Evolutionary conservation across 2,329 filamentous ascomycete genomes (phyloP).

Genomic region (Exophiala spinifera): DNA sequence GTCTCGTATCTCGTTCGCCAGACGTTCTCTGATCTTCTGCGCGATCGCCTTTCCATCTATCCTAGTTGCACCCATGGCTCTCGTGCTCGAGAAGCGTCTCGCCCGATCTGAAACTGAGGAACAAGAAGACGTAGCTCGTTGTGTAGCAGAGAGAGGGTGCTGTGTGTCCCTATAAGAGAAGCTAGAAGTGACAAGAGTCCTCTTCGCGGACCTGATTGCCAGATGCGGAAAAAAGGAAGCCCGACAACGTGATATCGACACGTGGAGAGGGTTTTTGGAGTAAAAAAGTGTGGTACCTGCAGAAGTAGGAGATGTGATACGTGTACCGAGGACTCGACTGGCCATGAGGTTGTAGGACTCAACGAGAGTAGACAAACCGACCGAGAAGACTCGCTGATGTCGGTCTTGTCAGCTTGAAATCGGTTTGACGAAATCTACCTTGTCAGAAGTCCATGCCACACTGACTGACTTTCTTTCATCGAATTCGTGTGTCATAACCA

Average conservation of each 20-base stretch:
- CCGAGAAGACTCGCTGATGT: slow-evolving; percentile 5
- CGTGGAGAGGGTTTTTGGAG: slow-evolving; percentile 17
- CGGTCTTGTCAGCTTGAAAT: slow-evolving; percentile 6
- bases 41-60: slow-evolving; percentile 97
- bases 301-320: slow-evolving; percentile 8
- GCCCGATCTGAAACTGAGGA: slow-evolving; percentile 25
- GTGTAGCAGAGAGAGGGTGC: not conserved
- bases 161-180: not conserved
- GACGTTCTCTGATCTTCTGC: slow-evolving; percentile 78
- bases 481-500: not conserved
- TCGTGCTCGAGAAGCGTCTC: slow-evolving; percentile 50
- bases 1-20: slow-evolving; percentile 75
- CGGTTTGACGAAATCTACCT: slow-evolving; percentile 1
- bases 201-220: slow-evolving; percentile 1
- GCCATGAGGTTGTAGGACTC: slow-evolving; percentile 16
- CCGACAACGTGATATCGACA: slow-evolving; percentile 17
- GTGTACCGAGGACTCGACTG: slow-evolving; percentile 21
- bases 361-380: slow-evolving; percentile 1
- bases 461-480: slow-evolving; percentile 9
- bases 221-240: slow-evolving; percentile 1
- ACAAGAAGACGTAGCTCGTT: slow-evolving; percentile 15
- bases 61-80: slow-evolving; percentile 78
- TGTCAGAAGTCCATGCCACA: slow-evolving; percentile 2
- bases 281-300: slow-evolving; percentile 8
- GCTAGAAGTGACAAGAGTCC: not conserved